A percentile compares a stretch with the other conserved stretches of the same genome.
phyloP scores from a whole-genome alignment of 2,329 filamentous ascomycete species.

The Aspergillus sp. region DNA sequence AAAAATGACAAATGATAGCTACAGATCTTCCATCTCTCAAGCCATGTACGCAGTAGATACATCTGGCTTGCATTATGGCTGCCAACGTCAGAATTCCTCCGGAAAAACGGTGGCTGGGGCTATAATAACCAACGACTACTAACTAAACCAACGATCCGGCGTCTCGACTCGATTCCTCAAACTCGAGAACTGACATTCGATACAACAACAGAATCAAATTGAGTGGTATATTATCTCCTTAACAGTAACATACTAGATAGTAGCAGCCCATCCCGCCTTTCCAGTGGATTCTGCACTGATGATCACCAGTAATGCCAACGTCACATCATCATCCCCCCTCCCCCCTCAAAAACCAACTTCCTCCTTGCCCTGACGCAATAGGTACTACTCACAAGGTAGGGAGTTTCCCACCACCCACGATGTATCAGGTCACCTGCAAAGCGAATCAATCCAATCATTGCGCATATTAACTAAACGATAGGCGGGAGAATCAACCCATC shows the following conservation, averaged over 20 bases:
- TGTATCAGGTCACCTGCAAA: too few species aligned
- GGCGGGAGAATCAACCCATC: too few species aligned
- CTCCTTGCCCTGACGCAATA: slow-evolving; percentile 10
- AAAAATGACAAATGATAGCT: not conserved
- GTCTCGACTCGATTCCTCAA: not conserved
- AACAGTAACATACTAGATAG: not conserved
- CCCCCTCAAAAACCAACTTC: not conserved
- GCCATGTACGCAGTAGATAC: not conserved
- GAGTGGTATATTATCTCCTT: not conserved
- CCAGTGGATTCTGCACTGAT: not conserved
- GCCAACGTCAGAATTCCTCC: not conserved
- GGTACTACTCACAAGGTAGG: not conserved
- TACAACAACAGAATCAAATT: not conserved
- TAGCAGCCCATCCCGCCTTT: too few species aligned
- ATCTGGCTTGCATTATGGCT: not conserved
- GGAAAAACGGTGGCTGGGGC: not conserved
- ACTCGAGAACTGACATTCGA: not conserved
- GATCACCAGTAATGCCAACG: slow-evolving; percentile 5
- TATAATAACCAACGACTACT: not conserved
- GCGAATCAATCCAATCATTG: too few species aligned
- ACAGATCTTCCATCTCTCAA: not conserved
- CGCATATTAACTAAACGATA: too few species aligned
- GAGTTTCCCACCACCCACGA: not conserved
- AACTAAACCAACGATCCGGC: not conserved
- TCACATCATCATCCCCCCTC: slow-evolving; percentile 6